phyloP scores from a whole-genome alignment of 257 asterid genomes.

The Agastache rugosa region DNA sequence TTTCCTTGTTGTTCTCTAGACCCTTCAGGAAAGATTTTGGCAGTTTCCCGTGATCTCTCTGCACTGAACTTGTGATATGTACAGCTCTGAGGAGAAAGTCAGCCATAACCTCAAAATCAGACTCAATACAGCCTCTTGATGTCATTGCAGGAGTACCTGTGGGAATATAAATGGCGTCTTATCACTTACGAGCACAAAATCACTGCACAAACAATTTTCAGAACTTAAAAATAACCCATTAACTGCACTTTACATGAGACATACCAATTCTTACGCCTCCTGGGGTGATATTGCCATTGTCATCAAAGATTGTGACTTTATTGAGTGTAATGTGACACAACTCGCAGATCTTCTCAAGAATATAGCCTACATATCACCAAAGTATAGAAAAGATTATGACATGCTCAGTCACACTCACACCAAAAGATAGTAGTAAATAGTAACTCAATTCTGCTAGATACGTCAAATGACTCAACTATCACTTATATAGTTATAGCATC shows the following conservation, averaged over 20 bases:
- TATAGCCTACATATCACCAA: conserved; percentile 61
- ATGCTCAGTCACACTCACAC: conserved; percentile 3
- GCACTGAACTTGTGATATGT: conserved; percentile 68
- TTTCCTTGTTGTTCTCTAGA: conserved; percentile 78
- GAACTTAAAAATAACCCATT: background rate
- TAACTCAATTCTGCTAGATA: background rate
- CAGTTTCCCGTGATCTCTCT: conserved; percentile 78
- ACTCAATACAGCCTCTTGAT: conserved; percentile 88
- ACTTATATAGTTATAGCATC: background rate
- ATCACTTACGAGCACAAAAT: conserved; percentile 3
- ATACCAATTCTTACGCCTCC: conserved; percentile 94
- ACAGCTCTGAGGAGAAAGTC: conserved; percentile 87
- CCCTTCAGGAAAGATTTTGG: conserved; percentile 75
- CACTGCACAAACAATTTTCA: conserved; percentile 14
- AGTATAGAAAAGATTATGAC: conserved; percentile 14
- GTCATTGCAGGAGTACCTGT: conserved; percentile 99
- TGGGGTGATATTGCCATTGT: conserved; percentile 79
- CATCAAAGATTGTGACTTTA: conserved; percentile 79
- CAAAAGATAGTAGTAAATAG: conserved; percentile 6
- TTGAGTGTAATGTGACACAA: conserved; percentile 84
- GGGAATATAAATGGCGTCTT: conserved; percentile 4
- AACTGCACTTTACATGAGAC: conserved; percentile 21
- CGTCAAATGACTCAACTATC: background rate
- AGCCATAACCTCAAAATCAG: conserved; percentile 80
- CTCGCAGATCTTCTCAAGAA: conserved; percentile 87